phyloP scores from a whole-genome alignment of 2,329 filamentous ascomycete genomes.

The Cercospora janseana region DNA sequence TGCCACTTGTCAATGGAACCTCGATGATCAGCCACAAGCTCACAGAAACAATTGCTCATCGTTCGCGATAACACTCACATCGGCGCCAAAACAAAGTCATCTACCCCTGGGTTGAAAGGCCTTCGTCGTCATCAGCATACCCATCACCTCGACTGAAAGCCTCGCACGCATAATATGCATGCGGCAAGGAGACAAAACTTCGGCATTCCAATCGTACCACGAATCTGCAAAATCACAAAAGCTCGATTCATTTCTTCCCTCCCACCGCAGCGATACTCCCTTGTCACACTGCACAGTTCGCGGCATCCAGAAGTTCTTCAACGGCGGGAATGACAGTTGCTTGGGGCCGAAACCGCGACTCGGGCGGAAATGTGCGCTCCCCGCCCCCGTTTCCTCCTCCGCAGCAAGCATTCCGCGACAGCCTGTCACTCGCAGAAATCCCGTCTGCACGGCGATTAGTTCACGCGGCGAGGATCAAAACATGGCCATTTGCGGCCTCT shows the following conservation, averaged over 20 bases:
- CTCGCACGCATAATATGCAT: slow-evolving; percentile 13
- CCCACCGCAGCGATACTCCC: neutral
- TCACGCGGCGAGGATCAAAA: slow-evolving; percentile 10
- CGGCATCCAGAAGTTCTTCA: neutral
- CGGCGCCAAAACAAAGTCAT: neutral
- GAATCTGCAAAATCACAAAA: slow-evolving; percentile 20
- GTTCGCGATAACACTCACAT: slow-evolving; percentile 1
- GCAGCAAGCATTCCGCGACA: neutral
- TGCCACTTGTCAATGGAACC: slow-evolving; percentile 3
- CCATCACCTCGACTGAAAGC: neutral
- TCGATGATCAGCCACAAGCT: neutral
- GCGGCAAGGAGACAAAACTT: slow-evolving; percentile 14
- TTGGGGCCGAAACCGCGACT: no score
- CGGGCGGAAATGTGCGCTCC: no score
- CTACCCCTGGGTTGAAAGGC: neutral
- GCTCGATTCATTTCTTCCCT: neutral
- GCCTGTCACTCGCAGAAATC: neutral
- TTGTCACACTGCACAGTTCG: neutral
- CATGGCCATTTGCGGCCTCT: neutral
- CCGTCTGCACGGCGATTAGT: neutral
- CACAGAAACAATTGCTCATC: neutral
- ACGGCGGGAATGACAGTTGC: no score
- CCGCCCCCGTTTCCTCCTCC: no score
- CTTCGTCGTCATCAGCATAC: neutral
- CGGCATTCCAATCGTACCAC: slow-evolving; percentile 20